Evolutionary conservation across 176 grass and related monocot genomes (phyloP), one percentile per base, ranked within the genome.

Genomic region (Aegilops longissima): DNA sequence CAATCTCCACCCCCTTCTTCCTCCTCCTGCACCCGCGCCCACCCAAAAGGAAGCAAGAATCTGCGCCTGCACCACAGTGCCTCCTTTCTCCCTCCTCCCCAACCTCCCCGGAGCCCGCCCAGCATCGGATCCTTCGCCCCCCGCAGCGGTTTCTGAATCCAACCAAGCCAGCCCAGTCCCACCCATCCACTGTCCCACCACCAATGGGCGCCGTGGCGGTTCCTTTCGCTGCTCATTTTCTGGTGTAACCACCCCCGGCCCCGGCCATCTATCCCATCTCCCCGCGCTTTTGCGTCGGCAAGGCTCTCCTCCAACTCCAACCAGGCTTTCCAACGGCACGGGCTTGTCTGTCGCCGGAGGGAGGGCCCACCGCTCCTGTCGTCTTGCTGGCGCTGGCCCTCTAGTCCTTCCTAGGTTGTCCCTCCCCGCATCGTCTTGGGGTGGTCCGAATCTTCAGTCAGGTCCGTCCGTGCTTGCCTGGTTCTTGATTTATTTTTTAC

Each of bases 121-220:
- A 83, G 89, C 81, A 87, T 91, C 89, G 36, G 85, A 87, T 87
- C 79, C 89, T 39, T 21, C 8, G 35, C 81, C 61, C 85, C 58
- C 6, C 8, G 6, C 3, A 0, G 36, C 47, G 29, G 68, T 70
- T 87, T 80, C 76, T 34, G n/a, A 3, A 6, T 75, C 67, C 66
- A 7, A 30, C 45, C 67, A 39, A 30, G 27, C 47, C 72, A 56
- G 2, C 25, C 12, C 56, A 70, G 45, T 34, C 27, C 27, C 27
- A 27, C 40, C 40, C 42, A 44, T 68, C 78, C 58, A 35, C 49
- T 70, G 61, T 9, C 44, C 45, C 45, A 78, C 38, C 87, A 72
- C 67, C 87, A 49, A 30, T 79, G 40, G 64, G 29, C 25, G 66
- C 40, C 23, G 59, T 12, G 51, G 29, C 36, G 17, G 62, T 59